Conservation (phyloP, 2,329 filamentous ascomycete species). For the Emericellopsis atlantica region DNA sequence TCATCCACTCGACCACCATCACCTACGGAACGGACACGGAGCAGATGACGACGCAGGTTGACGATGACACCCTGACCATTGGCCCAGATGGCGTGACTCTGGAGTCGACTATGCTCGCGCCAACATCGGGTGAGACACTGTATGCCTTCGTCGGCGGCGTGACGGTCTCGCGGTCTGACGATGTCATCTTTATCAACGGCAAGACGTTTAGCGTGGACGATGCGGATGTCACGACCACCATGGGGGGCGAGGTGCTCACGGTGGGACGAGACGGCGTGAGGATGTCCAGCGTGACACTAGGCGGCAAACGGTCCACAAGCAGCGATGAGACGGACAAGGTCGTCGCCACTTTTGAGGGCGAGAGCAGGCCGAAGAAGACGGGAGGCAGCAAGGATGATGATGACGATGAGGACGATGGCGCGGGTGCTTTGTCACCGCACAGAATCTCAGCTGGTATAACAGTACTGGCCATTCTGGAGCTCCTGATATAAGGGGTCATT, state of each 20-base stretch:
- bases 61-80: too few species aligned
- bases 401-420: slow-evolving; percentile 10
- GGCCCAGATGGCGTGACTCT: too few species aligned
- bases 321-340: slow-evolving; percentile 8
- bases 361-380: slow-evolving; percentile 11
- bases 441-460: slow-evolving; percentile 4
- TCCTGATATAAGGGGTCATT: too few species aligned
- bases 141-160: too few species aligned
- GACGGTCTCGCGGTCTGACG: not conserved
- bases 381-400: slow-evolving; percentile 4
- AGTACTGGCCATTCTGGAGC: too few species aligned
- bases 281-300: slow-evolving; percentile 1
- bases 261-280: slow-evolving; percentile 37
- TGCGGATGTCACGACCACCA: slow-evolving; percentile 27
- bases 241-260: slow-evolving; percentile 37
- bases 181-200: slow-evolving; percentile 32
- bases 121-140: too few species aligned
- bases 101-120: too few species aligned
- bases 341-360: slow-evolving; percentile 23
- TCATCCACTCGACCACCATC: too few species aligned
- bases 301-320: not conserved
- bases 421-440: slow-evolving; percentile 5
- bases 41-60: too few species aligned
- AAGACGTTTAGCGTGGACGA: slow-evolving; percentile 38
- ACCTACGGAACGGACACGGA: too few species aligned